Percentiles rank a stretch among this genome's conserved stretches.
These are phyloP conservation scores for Flueggea neowawraea DNA, from an alignment of 441 rosid genomes.

Conservation along the genomic window DNA sequence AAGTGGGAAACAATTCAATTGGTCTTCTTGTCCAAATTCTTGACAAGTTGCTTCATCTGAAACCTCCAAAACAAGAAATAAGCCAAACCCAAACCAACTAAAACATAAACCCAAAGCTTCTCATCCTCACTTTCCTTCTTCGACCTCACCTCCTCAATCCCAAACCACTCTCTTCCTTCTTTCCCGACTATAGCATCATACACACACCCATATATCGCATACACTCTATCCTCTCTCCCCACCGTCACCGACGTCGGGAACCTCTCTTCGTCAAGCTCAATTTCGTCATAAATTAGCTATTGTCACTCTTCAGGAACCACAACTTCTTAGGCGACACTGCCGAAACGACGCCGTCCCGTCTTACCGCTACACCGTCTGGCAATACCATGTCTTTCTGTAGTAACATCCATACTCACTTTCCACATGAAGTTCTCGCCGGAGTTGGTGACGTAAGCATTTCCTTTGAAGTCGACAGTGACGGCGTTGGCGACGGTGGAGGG, in stretches of 20 bases:
- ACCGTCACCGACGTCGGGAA: constrained; percentile 55
- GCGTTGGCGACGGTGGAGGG: constrained; percentile 43
- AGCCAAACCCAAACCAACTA: constrained; percentile 74
- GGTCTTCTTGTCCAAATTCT: constrained; percentile 53
- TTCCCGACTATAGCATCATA: constrained; percentile 46
- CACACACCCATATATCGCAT: constrained; percentile 72
- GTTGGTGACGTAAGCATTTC: constrained; percentile 84
- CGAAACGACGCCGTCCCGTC: constrained; percentile 64
- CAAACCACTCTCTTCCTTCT: constrained; percentile 53
- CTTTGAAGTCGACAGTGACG: constrained; percentile 69
- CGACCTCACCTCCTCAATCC: constrained; percentile 61
- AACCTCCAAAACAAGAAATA: constrained; percentile 85
- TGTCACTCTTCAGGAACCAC: constrained; percentile 71
- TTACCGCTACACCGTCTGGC: constrained; percentile 59
- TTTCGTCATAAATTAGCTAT: constrained; percentile 66
- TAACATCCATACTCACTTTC: constrained; percentile 48
- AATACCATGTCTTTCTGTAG: constrained; percentile 38
- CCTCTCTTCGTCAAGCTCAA: constrained; percentile 55
- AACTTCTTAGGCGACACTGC: constrained; percentile 54
- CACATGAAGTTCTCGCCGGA: constrained; percentile 67
- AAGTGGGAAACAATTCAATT: constrained; percentile 9
- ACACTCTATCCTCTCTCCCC: constrained; percentile 59
- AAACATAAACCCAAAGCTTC: constrained; percentile 56
- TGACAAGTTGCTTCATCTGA: constrained; percentile 73
- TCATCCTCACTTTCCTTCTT: constrained; percentile 56